Percentiles rank a stretch among this genome's conserved stretches.
Conservation (phyloP, 2,329 filamentous ascomycete genomes). For the Microcera coccophila region DNA sequence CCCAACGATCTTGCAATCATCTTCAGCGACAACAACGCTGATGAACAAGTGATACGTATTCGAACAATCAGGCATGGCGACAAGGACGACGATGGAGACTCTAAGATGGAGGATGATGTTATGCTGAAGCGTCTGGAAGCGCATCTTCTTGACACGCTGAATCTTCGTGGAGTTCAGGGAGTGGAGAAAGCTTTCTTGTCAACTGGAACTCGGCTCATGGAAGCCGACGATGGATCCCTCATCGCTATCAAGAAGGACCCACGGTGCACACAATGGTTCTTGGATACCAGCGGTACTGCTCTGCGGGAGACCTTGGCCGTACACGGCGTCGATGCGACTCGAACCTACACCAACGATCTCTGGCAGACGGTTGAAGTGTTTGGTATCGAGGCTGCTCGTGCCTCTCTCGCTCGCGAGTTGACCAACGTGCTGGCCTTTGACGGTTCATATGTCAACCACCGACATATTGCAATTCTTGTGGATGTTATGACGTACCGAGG, state of each 20-base stretch:
- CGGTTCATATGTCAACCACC: constrained; percentile 98
- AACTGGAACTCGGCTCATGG: constrained; percentile 66
- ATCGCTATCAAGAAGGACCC: constrained; percentile 69
- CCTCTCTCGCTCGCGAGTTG: constrained; percentile 81
- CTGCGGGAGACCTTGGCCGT: constrained; percentile 80
- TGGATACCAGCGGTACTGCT: constrained; percentile 90
- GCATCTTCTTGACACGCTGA: constrained; percentile 86
- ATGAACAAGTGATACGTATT: constrained; percentile 90
- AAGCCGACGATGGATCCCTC: constrained; percentile 66
- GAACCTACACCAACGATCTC: constrained; percentile 93
- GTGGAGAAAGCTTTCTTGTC: constrained; percentile 93
- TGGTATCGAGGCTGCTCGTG: constrained; percentile 90
- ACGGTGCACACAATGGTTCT: constrained; percentile 85
- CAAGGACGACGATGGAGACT: constrained; percentile 64
- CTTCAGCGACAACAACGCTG: constrained; percentile 97
- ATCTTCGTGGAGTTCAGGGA: constrained; percentile 83
- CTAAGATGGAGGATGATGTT: constrained; percentile 74
- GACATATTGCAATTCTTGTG: constrained; percentile 88
- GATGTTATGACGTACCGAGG: constrained; percentile 98
- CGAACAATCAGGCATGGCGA: constrained; percentile 67
- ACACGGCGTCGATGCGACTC: constrained; percentile 78
- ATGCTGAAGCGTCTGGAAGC: constrained; percentile 89
- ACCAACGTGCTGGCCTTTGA: constrained; percentile 94
- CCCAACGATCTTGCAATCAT: constrained; percentile 82
- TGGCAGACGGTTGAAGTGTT: constrained; percentile 93